Evolutionary conservation across 2,329 filamentous ascomycete genomes (phyloP), one percentile per base, ranked within the genome.

Genomic region (Fusarium paranaense): DNA sequence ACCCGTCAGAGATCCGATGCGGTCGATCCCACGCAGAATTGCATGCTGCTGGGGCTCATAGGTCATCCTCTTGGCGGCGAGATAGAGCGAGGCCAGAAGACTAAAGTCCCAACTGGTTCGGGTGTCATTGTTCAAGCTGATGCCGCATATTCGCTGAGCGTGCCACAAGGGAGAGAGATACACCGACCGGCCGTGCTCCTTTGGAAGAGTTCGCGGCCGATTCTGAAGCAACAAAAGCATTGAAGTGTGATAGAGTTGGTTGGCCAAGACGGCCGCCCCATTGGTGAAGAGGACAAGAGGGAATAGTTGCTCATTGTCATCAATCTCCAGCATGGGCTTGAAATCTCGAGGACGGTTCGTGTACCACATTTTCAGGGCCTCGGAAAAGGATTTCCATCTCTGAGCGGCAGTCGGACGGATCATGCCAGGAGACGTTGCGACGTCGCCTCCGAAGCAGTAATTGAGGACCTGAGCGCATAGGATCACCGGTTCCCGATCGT

Each of bases 231-330:
- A 79, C 0, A 89, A 76, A 9, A 89, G 77, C 81, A 88, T 87
- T 3, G 87, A 87, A 1, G 88, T 88, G 71, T 90, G 89, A 73
- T 89, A 90, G 4, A 90, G 80, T 72, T 90, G 88, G 69, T 89
- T 90, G 4, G 86, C 88, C 0, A 89, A 77, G 20, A 89, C 77
- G 0, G 85, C 79, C 14, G 82, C 81, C 25, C 78, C 81, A 71
- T 78, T 84, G 61, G 81, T 83, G 66, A 83, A 84, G 20, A 84
- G 78, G n/a, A 84, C 61, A 0, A 79, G 68, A 2, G 82, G 83
- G 58, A 84, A 83, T 0, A 81, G 73, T 22, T 76, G 74, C 3
- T 80, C 77, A 47, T 75, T 73, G 14, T 78, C 74, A 20, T 82
- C 80, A 25, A 80, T 71, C 57, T 83, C 82, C 27, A 80, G 73